phyloP scores from a whole-genome alignment of 2,329 filamentous ascomycete genomes.

The Ascosphaera acerosa region DNA sequence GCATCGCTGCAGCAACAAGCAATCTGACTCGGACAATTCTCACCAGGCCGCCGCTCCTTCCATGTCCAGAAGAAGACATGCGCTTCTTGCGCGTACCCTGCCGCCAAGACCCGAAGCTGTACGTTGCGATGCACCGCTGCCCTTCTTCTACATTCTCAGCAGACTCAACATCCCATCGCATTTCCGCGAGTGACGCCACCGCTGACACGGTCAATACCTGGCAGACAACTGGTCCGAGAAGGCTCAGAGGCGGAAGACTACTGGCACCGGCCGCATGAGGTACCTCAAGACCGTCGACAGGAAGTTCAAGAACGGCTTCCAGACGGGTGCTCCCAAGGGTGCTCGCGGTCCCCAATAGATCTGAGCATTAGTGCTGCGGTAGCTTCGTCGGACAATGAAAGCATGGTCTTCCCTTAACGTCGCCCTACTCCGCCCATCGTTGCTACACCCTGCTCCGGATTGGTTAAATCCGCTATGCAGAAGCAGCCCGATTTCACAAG shows the following conservation, averaged over 20 bases:
- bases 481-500: too few species aligned
- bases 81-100: constrained; percentile 83
- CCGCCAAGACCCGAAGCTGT: constrained; percentile 97
- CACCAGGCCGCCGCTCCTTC: constrained; percentile 69
- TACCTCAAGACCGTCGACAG: constrained; percentile 82
- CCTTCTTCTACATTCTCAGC: constrained; percentile 4
- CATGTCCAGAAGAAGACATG: constrained; percentile 99
- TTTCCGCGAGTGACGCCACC: too few species aligned
- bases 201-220: too few species aligned
- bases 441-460: too few species aligned
- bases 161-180: too few species aligned
- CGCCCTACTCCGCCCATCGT: too few species aligned
- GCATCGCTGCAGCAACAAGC: too few species aligned
- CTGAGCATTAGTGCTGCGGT: too few species aligned
- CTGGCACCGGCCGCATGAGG: constrained; percentile 85
- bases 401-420: too few species aligned
- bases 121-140: constrained; percentile 32
- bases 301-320: constrained; percentile 97
- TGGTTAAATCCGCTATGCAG: too few species aligned
- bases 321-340: constrained; percentile 64
- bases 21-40: neutral
- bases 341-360: constrained; percentile 52
- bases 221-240: constrained; percentile 99
- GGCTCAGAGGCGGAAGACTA: constrained; percentile 99
- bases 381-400: too few species aligned